Conservation (phyloP, 257 asterid genomes). For the Avicennia marina region DNA sequence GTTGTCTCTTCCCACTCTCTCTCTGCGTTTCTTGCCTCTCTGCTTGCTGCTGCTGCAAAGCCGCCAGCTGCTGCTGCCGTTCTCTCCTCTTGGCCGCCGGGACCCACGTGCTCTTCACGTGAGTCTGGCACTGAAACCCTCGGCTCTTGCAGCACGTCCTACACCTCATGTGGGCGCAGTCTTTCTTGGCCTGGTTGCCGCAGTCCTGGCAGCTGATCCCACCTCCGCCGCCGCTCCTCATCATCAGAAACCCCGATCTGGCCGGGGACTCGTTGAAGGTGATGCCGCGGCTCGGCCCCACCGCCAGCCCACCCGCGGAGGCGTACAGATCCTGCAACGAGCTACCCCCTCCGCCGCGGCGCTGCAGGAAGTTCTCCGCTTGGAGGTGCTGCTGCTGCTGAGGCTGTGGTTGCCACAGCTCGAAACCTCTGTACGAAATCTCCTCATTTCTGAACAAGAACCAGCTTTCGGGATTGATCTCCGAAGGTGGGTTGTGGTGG, state of each 20-base stretch:
- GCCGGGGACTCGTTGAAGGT: conserved; percentile 23
- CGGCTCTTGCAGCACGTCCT: conserved; percentile 77
- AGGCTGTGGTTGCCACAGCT: conserved; percentile 50
- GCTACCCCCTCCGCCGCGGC: conserved; percentile 5
- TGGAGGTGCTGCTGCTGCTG: conserved; percentile 24
- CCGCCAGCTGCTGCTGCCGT: conserved; percentile 39
- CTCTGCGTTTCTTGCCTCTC: conserved; percentile 8
- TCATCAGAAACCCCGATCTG: conserved; percentile 48
- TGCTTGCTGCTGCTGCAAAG: conserved; percentile 20
- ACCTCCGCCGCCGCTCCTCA: conserved; percentile 38
- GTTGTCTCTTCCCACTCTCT: conserved; percentile 33
- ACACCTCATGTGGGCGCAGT: conserved; percentile 70
- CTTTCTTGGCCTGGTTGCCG: conserved; percentile 72
- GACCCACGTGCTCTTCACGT: conserved; percentile 73
- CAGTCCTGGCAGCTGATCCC: conserved; percentile 79
- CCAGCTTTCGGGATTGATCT: conserved; percentile 58
- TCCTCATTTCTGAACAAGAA: conserved; percentile 47
- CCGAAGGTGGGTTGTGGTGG: conserved; percentile 20
- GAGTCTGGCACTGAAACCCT: conserved; percentile 60
- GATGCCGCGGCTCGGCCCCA: conserved; percentile 40
- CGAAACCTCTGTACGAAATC: conserved; percentile 53
- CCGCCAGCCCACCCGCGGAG: conserved; percentile 38
- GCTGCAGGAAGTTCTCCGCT: conserved; percentile 20
- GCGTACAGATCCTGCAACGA: conserved; percentile 57
- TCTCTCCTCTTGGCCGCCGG: conserved; percentile 68